Base-by-base conservation (phyloP, 192 early-diverging fungal genomes). In the Podila epigama region DNA sequence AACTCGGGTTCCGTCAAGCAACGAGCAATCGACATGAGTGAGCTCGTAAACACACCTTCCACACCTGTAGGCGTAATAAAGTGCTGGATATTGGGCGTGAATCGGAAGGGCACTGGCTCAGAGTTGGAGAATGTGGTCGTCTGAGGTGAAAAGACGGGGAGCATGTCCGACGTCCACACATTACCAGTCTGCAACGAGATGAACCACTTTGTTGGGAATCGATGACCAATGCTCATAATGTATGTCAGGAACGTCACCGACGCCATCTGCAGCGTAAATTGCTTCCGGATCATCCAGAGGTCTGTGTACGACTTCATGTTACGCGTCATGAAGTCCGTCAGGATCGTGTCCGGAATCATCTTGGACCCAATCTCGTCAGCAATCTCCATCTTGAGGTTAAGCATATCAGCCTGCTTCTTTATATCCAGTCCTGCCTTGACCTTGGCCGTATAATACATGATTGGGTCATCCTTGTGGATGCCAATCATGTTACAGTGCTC, bases 21-120 rank as follows among this genome's bases (percentile, higher is more conserved):
- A 20, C 92, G 89, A 0, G 87, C 93, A 56, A 96, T 92, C 34
- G 94, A 89, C 88, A 96, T 90, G 15, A 99, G 62, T 9, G 88
- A 88, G 51, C 87, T 89, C 20, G 91, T 90, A 66, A 98, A 96
- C 10, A 95, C 86, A 16, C 98, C 97, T 58, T 98, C 98, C 8
- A 99, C 86, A 6, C 97, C 96, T 61, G 93, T 89, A 31, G 92
- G 92, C 7, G 94, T 95, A 50, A 98, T 92, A 83, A 98, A 98
- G 34, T 92, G 81, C 85, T 98, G 96, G 55, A 99, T 91, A 82
- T 95, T 97, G 13, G 97, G 98, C 10, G 98, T 99, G 79, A 98
- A 88, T 10, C 98, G 89, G 93, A 99, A 99, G 5, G 97, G 98
- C 27, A 99, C 94, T 5, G 91, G 78, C 78, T 99, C 98, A 33